phyloP scores from a whole-genome alignment of 805 yeast genomes.

The Teunomyces cretensis region DNA sequence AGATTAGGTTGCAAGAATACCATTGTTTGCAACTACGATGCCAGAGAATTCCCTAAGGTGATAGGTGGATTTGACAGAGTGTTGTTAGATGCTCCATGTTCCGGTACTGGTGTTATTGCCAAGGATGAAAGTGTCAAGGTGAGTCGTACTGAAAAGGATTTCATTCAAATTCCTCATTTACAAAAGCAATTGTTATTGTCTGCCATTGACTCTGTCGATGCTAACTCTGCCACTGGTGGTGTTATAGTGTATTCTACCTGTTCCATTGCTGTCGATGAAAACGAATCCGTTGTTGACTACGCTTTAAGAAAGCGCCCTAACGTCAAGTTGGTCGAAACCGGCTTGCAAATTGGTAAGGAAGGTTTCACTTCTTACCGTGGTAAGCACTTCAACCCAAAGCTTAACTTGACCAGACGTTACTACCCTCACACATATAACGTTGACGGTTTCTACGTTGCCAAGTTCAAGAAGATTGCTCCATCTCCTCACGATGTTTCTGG shows the following conservation, averaged over 20 bases:
- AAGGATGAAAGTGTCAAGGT: constrained; percentile 95
- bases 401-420: constrained; percentile 86
- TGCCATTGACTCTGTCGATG: constrained; percentile 97
- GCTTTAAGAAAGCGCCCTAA: constrained; percentile 95
- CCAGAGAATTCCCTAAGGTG: constrained; percentile 96
- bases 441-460: constrained; percentile 97
- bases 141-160: constrained; percentile 92
- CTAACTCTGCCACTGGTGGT: constrained; percentile 89
- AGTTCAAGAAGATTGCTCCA: constrained; percentile 86
- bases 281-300: constrained; percentile 97
- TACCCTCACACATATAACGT: constrained; percentile 98
- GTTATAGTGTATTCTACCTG: constrained; percentile 95
- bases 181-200: constrained; percentile 91
- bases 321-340: constrained; percentile 90
- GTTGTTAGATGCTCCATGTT: constrained; percentile 96
- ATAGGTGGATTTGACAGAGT: constrained; percentile 98
- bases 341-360: constrained; percentile 89
- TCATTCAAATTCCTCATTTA: constrained; percentile 92
- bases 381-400: constrained; percentile 75
- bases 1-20: constrained; percentile 96
- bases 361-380: constrained; percentile 95
- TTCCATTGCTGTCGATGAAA: constrained; percentile 97
- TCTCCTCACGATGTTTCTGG: constrained; percentile 81
- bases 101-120: constrained; percentile 99
- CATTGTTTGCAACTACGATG: constrained; percentile 95